These are phyloP conservation scores for Lyophyllum atratum DNA, from an alignment of 768 basidiomycete genomes.

Conservation along the genomic window DNA sequence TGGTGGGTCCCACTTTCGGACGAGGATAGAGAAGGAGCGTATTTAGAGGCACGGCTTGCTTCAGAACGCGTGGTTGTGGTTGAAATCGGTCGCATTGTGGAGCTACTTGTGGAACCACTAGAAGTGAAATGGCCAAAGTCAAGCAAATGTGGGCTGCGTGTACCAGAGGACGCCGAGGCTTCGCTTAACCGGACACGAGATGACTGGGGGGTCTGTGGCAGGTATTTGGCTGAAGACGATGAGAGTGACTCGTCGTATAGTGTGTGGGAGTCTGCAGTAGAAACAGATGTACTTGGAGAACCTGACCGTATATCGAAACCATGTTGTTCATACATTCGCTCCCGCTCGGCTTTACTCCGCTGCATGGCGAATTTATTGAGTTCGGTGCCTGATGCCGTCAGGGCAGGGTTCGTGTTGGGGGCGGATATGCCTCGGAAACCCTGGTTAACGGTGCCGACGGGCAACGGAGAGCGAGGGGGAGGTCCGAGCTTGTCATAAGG, in stretches of 20 bases:
- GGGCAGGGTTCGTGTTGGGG: conserved; percentile 80
- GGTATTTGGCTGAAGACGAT: conserved; percentile 26
- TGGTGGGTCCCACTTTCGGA: conserved; percentile 45
- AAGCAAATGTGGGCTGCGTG: conserved; percentile 48
- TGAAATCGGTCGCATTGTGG: conserved; percentile 53
- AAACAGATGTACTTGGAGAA: conserved; percentile 52
- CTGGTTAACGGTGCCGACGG: conserved; percentile 57
- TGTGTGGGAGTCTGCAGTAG: conserved; percentile 60
- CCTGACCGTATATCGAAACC: conserved; percentile 40
- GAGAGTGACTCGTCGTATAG: conserved; percentile 54
- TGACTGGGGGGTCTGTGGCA: conserved; percentile 36
- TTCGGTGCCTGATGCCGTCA: conserved; percentile 72
- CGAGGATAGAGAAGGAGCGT: conserved; percentile 56
- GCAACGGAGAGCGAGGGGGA: conserved; percentile 58
- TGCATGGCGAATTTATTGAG: conserved; percentile 62
- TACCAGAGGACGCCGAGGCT: conserved; percentile 50
- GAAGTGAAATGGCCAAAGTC: conserved; percentile 54
- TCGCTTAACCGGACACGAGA: conserved; percentile 55
- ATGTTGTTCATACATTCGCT: conserved; percentile 48
- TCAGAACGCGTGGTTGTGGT: conserved; percentile 59
- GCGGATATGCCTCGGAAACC: conserved; percentile 72
- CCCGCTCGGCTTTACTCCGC: conserved; percentile 54
- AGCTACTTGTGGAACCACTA: conserved; percentile 19
- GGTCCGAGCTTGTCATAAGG: conserved; percentile 71
- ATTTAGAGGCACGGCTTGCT: conserved; percentile 58